phyloP scores from a whole-genome alignment of 371 early-diverging fungal genomes.

The Caulochytrium protostelioides region DNA sequence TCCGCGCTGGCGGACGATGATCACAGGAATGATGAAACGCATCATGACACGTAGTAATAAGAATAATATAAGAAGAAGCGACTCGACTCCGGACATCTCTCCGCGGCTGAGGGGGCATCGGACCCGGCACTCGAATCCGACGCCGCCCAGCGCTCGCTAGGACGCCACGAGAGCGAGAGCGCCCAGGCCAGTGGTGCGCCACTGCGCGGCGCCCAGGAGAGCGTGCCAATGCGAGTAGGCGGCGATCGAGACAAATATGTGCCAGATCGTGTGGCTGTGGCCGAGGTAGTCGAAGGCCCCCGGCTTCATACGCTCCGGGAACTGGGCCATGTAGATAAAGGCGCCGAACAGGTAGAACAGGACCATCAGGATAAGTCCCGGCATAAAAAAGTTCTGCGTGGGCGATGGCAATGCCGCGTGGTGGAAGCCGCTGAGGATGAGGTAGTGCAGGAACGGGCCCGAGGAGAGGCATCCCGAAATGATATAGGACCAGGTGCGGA shows the following conservation, averaged over 20 bases:
- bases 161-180: too few relatives aligned
- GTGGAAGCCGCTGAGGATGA: background rate
- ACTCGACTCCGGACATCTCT: too few relatives aligned
- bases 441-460: conserved; percentile 1
- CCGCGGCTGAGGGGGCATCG: too few relatives aligned
- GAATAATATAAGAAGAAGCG: too few relatives aligned
- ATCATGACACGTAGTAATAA: too few relatives aligned
- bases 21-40: too few relatives aligned
- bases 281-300: conserved; percentile 49
- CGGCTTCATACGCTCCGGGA: conserved; percentile 49
- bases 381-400: conserved; percentile 1
- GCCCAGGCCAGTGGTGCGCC: too few relatives aligned
- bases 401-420: conserved; percentile 2
- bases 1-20: too few relatives aligned
- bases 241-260: conserved; percentile 44
- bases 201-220: too few relatives aligned
- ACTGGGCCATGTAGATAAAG: conserved; percentile 38
- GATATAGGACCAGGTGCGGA: conserved; percentile 3
- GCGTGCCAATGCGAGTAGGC: conserved; percentile 33
- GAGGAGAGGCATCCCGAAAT: background rate
- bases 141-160: too few relatives aligned
- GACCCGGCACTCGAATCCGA: too few relatives aligned
- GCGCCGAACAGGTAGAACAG: conserved; percentile 7
- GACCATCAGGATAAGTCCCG: conserved; percentile 1
- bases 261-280: conserved; percentile 63